Conservation (phyloP, 495 filamentous ascomycete genomes). For the Podospora pseudocomata region DNA sequence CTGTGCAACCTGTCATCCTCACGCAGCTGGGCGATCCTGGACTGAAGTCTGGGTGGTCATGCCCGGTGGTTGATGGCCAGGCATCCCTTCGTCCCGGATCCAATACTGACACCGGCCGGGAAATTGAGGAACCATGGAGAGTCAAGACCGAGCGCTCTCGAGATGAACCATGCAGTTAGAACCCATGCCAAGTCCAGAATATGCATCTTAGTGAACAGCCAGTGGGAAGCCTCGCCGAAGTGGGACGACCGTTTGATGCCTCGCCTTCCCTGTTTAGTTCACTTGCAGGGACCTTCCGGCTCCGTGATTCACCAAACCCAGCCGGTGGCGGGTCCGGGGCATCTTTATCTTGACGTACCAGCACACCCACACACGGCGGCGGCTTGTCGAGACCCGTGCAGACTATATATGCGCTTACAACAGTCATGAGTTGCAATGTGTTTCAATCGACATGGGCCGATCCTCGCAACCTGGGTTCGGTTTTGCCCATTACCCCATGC, state of each 20-base stretch:
- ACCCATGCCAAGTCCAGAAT: neutral
- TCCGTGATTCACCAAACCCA: conserved; percentile 12
- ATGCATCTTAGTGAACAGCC: conserved; percentile 12
- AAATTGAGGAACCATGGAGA: conserved; percentile 4
- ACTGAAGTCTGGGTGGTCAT: neutral
- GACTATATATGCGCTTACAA: neutral
- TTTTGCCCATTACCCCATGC: conserved; percentile 6
- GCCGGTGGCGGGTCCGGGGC: neutral
- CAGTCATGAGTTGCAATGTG: conserved; percentile 4
- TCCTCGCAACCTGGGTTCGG: conserved; percentile 19
- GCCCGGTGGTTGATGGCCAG: neutral
- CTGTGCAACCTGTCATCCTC: neutral
- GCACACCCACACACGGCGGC: neutral
- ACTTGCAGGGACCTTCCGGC: conserved; percentile 14
- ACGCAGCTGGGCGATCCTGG: neutral
- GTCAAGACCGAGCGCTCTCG: conserved; percentile 12
- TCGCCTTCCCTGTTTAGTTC: conserved; percentile 14
- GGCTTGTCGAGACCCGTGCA: neutral
- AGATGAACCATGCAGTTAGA: neutral
- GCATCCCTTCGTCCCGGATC: neutral
- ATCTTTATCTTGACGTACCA: neutral
- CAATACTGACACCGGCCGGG: neutral
- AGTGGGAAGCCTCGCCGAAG: conserved; percentile 27
- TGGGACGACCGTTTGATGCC: conserved; percentile 16
- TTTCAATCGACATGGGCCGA: conserved; percentile 26